Evolutionary conservation across 2,329 filamentous ascomycete species (phyloP).

Genomic region (Shiraia bambusicola): DNA sequence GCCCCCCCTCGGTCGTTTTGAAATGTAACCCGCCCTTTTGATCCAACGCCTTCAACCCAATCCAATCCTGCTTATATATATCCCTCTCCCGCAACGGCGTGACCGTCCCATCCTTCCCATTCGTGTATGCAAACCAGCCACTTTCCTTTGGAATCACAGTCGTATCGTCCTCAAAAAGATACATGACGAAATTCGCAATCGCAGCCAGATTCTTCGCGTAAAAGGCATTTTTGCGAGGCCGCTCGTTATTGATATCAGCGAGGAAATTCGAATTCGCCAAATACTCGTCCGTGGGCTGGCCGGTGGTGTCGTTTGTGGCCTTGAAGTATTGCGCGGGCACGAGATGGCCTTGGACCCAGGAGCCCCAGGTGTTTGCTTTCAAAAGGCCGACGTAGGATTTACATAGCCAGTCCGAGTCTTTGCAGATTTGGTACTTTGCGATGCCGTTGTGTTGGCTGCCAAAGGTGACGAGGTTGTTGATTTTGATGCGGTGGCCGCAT

Average conservation of each 20-base stretch:
- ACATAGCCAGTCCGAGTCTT: conserved; percentile 73
- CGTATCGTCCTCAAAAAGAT: conserved; percentile 81
- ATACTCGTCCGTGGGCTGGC: conserved; percentile 60
- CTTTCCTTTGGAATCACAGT: conserved; percentile 89
- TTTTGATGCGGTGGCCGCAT: conserved; percentile 70
- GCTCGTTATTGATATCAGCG: conserved; percentile 96
- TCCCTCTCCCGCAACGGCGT: conserved; percentile 67
- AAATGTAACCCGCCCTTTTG: conserved; percentile 77
- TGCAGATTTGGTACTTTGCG: conserved; percentile 75
- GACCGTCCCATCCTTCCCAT: conserved; percentile 62
- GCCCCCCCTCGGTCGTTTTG: conserved; percentile 68
- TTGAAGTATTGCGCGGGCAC: conserved; percentile 97
- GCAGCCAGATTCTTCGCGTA: conserved; percentile 71
- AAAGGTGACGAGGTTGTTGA: conserved; percentile 81
- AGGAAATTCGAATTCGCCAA: conserved; percentile 82
- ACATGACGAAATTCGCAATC: conserved; percentile 82
- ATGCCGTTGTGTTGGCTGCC: conserved; percentile 94
- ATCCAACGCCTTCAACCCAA: conserved; percentile 79
- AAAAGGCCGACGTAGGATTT: conserved; percentile 76
- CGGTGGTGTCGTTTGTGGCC: conserved; percentile 62
- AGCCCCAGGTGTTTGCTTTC: conserved; percentile 76
- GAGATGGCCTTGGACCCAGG: conserved; percentile 73
- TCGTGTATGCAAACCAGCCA: conserved; percentile 81
- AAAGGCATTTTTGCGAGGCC: conserved; percentile 66
- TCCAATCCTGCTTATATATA: conserved; percentile 90